A percentile compares a stretch with the other conserved stretches of the same genome.
These are phyloP conservation scores for Lumnitzera racemosa DNA, from an alignment of 345 rosid species.

Conservation along the genomic window DNA sequence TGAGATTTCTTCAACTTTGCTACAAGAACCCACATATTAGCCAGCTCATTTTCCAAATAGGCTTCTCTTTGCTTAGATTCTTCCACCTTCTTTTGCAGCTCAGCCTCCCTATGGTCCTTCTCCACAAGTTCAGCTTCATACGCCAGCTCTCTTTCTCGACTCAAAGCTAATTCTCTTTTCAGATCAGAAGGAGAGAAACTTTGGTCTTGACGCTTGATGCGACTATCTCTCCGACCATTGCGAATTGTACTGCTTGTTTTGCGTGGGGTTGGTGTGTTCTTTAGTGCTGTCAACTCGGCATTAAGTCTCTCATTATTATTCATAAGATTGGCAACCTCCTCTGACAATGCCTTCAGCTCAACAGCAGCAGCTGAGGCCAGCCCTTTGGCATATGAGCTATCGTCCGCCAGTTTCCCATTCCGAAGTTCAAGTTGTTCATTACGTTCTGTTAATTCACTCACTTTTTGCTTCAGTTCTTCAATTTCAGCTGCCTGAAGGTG, in stretches of 20 bases:
- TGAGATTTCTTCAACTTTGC: conserved; percentile 75
- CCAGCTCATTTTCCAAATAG: conserved; percentile 93
- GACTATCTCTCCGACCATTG: conserved; percentile 64
- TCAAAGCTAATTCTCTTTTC: conserved; percentile 69
- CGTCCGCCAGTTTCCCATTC: conserved; percentile 83
- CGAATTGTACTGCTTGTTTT: conserved; percentile 37
- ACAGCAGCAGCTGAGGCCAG: conserved; percentile 99
- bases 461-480: conserved; percentile 70
- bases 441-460: conserved; percentile 41
- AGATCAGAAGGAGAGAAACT: conserved; percentile 44
- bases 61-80: conserved; percentile 98
- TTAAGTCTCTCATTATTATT: conserved; percentile 74
- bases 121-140: conserved; percentile 78
- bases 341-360: conserved; percentile 95
- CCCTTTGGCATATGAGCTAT: conserved; percentile 95
- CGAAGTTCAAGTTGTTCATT: conserved; percentile 66
- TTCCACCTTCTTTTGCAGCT: conserved; percentile 68
- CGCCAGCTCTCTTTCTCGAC: conserved; percentile 75
- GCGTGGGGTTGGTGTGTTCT: conserved; percentile 53
- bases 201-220: conserved; percentile 59
- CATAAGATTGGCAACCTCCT: conserved; percentile 96
- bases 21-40: conserved; percentile 99
- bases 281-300: conserved; percentile 57
- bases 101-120: conserved; percentile 74
- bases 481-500: conserved; percentile 49